A percentile compares a stretch with the other conserved stretches of the same genome.
Evolutionary conservation across 768 basidiomycete species (phyloP).

Genomic region (Paxillus rubicundulus): DNA sequence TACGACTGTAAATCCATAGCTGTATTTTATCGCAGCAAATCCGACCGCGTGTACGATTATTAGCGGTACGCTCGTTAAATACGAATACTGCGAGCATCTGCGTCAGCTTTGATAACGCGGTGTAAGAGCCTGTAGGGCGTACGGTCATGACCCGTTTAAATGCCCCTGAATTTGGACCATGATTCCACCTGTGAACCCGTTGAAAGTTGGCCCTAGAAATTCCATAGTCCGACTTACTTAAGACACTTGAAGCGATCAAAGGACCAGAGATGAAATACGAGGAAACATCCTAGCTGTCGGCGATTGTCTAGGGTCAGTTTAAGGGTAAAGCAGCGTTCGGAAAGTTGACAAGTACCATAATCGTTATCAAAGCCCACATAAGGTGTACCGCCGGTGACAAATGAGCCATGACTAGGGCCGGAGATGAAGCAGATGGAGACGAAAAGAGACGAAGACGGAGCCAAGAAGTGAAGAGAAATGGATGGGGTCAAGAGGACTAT

Average conservation of each 20-base stretch:
- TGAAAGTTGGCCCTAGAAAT: not conserved
- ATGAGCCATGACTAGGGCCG: conserved; percentile 52
- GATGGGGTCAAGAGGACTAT: conserved; percentile 3
- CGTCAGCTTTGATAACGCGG: not conserved
- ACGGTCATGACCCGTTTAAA: conserved; percentile 89
- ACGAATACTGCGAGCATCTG: conserved; percentile 57
- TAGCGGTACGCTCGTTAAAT: conserved; percentile 60
- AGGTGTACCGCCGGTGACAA: conserved; percentile 58
- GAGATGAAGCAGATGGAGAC: not conserved
- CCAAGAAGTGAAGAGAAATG: conserved; percentile 17
- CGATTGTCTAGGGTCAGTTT: not conserved
- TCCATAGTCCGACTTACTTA: conserved; percentile 39
- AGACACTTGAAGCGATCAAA: conserved; percentile 79
- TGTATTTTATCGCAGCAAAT: conserved; percentile 70
- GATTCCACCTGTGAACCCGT: conserved; percentile 55
- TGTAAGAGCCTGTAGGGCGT: conserved; percentile 17
- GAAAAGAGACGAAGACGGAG: conserved; percentile 3
- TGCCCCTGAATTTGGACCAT: conserved; percentile 61
- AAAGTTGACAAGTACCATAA: conserved; percentile 40
- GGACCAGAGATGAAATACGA: conserved; percentile 74
- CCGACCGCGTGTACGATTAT: conserved; percentile 58
- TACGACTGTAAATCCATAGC: conserved; percentile 54
- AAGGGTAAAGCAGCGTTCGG: not conserved
- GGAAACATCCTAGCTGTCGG: conserved; percentile 54
- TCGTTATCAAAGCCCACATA: conserved; percentile 58